Evolutionary conservation across 495 filamentous ascomycete species (phyloP), one percentile per base, ranked within the genome.

Genomic region (Penicillium canescens): DNA sequence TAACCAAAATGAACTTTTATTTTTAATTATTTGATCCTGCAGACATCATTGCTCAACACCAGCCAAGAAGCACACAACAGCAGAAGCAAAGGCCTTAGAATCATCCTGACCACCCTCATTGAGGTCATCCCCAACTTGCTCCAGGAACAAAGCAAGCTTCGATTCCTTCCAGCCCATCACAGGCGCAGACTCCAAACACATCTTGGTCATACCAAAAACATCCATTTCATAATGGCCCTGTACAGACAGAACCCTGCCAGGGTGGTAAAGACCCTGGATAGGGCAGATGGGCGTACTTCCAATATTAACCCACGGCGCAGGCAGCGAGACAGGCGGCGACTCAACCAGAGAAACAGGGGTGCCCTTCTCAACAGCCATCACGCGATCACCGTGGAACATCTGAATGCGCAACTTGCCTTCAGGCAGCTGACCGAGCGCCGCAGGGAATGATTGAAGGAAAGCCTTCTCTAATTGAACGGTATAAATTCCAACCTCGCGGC

Each of bases 201-300:
- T 67, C 47, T 67, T 59, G 6, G 42, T 45, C 54, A 58, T 65
- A 0, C 67, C 67, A 53, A 72, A 75, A 0, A 46, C 47, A 50
- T 75, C 73, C 58, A 76, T 66, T 42, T 70, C 73, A 52, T 70
- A 68, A 53, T 74, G 71, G 0, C 69, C 66, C 47, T 73, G 71
- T 7, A 71, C 62, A 13, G 72, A 62, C 37, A 75, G 42, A 0
- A 73, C 60, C 4, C 67, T 41, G 2, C 60, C 60, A 1, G 65
- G 64, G 39, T 68, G 52, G 41, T 74, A 76, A 1, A 76, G 57
- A n/a, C 73, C 72, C 37, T 76, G 73, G 42, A 74, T 69, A 3
- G 66, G 63, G 34, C 69, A 74, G 26, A 67, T 63, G 4, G 46
- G 56, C 11, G 57, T 71, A 39, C 63, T 68, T 28, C 69, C 71